Conservation (phyloP, 2,329 filamentous ascomycete genomes). For the Metarhizium album region DNA sequence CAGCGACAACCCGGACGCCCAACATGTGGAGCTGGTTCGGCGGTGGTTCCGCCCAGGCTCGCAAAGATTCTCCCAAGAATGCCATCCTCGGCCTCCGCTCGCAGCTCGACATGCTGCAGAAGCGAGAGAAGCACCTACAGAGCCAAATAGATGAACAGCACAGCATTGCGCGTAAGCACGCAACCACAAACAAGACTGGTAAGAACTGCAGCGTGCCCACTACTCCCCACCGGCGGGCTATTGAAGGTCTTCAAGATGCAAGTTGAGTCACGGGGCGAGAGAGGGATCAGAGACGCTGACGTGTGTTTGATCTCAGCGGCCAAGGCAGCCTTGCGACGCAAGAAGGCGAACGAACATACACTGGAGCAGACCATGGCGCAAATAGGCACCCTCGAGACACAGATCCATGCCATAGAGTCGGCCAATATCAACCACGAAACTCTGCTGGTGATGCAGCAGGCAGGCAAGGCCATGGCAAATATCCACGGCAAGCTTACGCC, state of each 20-base stretch:
- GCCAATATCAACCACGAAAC: conserved; percentile 99
- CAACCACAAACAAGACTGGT: conserved; percentile 83
- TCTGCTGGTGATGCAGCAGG: conserved; percentile 84
- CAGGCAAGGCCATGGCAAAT: conserved; percentile 79
- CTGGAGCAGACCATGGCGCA: conserved; percentile 84
- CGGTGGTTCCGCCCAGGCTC: conserved; percentile 68
- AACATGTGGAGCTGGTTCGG: conserved; percentile 85
- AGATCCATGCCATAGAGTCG: conserved; percentile 94
- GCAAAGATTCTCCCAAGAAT: conserved; percentile 92
- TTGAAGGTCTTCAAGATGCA: not conserved
- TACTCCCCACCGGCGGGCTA: not conserved
- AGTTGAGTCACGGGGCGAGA: conserved; percentile 8
- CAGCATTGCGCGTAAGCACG: conserved; percentile 75
- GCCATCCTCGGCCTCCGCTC: conserved; percentile 80
- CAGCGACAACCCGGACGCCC: conserved; percentile 1
- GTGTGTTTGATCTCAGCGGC: conserved; percentile 48
- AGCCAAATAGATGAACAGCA: conserved; percentile 92
- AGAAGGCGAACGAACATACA: conserved; percentile 88
- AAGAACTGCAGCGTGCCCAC: conserved; percentile 21
- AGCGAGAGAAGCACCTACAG: conserved; percentile 84
- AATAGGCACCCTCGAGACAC: conserved; percentile 84
- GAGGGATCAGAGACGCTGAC: conserved; percentile 12
- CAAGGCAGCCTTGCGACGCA: conserved; percentile 79
- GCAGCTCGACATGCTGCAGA: conserved; percentile 95
- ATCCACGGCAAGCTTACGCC: conserved; percentile 88